Evolutionary conservation across 2,329 filamentous ascomycete species (phyloP), one percentile per base, ranked within the genome.

Genomic region (Aspergillus neoniger): DNA sequence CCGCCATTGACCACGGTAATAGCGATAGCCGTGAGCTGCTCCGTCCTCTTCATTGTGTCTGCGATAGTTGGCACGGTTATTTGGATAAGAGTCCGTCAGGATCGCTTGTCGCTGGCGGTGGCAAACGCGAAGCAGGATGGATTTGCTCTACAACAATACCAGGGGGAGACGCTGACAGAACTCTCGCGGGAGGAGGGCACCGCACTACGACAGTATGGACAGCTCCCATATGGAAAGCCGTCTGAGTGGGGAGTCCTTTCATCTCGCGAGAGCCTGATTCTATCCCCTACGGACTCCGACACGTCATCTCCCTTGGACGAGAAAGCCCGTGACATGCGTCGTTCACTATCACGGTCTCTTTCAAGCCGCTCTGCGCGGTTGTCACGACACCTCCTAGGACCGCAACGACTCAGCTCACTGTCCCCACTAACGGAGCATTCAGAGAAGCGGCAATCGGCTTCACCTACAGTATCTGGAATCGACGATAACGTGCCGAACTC

Each of bases 81-180:
- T 23, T 77, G 74, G 74, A 63, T 76, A 32, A 70, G 73, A 60
- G 65, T 72, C 25, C 72, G 74, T 58, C 74, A 74, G 57, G 70
- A 74, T 19, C 69, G 73, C 10, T 68, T 71, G 58, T 69, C 70
- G 21, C 59, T 72, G 51, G 65, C 66, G 17, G 56, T 74, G 23
- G 63, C 69, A 10, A 63, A 70, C 8, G 61, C 69, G 19, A 65
- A 65, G 6, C 64, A 68, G 14, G 67, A 70, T 15, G 62, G 60
- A 17, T 66, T 64, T 49, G 60, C 44, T 17, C 30, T 71, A n/a
- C 68, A 67, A 23, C 66, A 61, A 44, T 68, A 64, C 60, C 64
- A 63, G 3, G 65, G 64, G 23, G 67, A 74, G 56, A 74, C 74
- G 2, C 58, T 73, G 56, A 74, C 73, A 9, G 69, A 72, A 50